These are phyloP conservation scores for Claviceps capensis DNA, from an alignment of 2,329 filamentous ascomycete species.

Conservation along the genomic window DNA sequence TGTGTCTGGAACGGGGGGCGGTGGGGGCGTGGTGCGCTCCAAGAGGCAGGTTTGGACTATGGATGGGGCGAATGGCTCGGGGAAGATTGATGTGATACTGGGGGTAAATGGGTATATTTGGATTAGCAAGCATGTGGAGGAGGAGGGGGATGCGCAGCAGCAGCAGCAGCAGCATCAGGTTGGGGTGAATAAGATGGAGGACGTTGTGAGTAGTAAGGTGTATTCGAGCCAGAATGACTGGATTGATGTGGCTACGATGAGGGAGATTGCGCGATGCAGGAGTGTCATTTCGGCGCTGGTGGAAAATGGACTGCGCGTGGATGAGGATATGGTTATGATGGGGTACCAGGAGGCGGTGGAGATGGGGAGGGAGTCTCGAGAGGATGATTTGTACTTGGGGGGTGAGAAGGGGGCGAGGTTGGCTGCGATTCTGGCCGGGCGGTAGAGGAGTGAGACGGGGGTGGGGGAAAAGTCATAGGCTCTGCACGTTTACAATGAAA, in stretches of 20 bases:
- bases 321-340: constrained; percentile 74
- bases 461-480: neutral
- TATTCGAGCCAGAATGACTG: constrained; percentile 93
- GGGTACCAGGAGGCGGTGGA: constrained; percentile 76
- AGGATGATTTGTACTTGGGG: constrained; percentile 47
- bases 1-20: constrained; percentile 71
- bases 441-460: constrained; percentile 4
- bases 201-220: constrained; percentile 69
- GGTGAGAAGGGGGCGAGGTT: constrained; percentile 41
- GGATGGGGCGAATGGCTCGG: constrained; percentile 38
- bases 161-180: constrained; percentile 20
- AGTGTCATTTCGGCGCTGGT: constrained; percentile 74
- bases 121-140: constrained; percentile 73
- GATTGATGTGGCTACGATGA: constrained; percentile 61
- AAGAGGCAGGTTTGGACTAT: constrained; percentile 83
- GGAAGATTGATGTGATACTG: constrained; percentile 70
- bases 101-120: constrained; percentile 97
- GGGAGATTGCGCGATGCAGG: constrained; percentile 74
- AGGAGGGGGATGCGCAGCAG: constrained; percentile 24
- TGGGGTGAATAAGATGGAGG: constrained; percentile 75
- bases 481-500: too few relatives aligned
- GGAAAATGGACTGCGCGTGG: constrained; percentile 68
- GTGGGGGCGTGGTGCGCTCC: constrained; percentile 70
- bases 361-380: constrained; percentile 47
- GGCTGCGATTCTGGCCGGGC: constrained; percentile 24